Evolutionary conservation across 345 rosid species (phyloP).

Genomic region (Nasturtium officinale): DNA sequence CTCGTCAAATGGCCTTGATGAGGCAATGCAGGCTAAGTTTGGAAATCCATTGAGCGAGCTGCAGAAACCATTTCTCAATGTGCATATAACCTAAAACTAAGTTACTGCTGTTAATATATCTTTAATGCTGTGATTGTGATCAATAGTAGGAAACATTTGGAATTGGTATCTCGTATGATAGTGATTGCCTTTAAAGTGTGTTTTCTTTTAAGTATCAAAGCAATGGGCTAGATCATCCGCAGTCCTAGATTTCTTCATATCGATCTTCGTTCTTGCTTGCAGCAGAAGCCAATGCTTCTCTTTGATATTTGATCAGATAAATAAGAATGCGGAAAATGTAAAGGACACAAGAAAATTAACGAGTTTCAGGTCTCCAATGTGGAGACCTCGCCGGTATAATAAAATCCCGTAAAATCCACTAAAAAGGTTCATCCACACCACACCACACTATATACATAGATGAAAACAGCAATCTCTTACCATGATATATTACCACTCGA

Average conservation of each 20-base stretch:
- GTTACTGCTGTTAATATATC: constrained; percentile 94
- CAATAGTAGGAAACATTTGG: constrained; percentile 67
- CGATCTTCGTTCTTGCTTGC: neutral
- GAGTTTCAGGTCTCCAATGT: neutral
- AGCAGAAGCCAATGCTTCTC: neutral
- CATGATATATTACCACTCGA: neutral
- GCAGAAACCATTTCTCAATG: constrained; percentile 99
- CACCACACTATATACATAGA: neutral
- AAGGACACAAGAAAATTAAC: neutral
- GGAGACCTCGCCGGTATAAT: no score
- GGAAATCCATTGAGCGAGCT: constrained; percentile 82
- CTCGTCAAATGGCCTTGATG: constrained; percentile 64
- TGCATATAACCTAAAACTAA: constrained; percentile 86
- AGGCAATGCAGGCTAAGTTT: constrained; percentile 80
- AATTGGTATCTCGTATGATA: constrained; percentile 67
- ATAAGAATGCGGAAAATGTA: neutral
- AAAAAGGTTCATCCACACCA: no score
- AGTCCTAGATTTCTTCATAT: neutral
- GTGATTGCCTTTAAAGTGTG: constrained; percentile 45
- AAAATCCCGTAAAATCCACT: no score
- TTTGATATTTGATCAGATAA: neutral
- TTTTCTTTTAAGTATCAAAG: neutral
- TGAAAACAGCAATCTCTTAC: no score
- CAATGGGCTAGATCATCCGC: neutral
- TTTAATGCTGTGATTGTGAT: constrained; percentile 93